phyloP scores from a whole-genome alignment of 192 early-diverging fungal species.

The Backusella morwellensis region DNA sequence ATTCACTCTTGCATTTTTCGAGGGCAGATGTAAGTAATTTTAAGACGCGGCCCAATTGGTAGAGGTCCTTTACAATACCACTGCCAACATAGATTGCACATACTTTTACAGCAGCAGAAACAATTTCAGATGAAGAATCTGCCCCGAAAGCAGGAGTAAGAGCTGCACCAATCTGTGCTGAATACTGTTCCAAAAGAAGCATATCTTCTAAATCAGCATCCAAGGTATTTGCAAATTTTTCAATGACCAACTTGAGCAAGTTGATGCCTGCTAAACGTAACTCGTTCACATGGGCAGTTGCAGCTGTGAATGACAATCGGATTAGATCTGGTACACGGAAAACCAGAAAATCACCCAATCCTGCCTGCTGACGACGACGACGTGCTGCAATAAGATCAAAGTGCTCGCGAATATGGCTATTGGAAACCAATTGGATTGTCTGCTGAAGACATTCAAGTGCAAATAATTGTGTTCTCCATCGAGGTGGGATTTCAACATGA shows the following conservation, averaged over 20 bases:
- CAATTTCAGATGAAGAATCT: constrained; percentile 73
- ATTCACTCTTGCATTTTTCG: constrained; percentile 65
- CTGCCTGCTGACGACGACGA: constrained; percentile 48
- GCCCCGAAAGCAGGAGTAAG: constrained; percentile 82
- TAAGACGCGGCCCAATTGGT: constrained; percentile 66
- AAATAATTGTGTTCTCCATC: constrained; percentile 83
- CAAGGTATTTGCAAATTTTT: constrained; percentile 66
- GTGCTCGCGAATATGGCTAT: constrained; percentile 59
- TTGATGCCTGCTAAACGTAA: constrained; percentile 77
- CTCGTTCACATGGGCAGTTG: constrained; percentile 71
- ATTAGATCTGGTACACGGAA: constrained; percentile 83
- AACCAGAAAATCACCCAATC: constrained; percentile 66
- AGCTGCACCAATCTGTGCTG: constrained; percentile 91
- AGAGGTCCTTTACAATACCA: constrained; percentile 82
- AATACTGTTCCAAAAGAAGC: constrained; percentile 85
- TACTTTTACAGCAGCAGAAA: constrained; percentile 74
- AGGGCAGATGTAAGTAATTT: constrained; percentile 68
- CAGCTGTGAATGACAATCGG: constrained; percentile 86
- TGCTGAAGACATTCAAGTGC: constrained; percentile 71
- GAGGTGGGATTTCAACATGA: constrained; percentile 49
- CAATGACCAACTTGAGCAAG: constrained; percentile 77
- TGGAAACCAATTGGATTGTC: constrained; percentile 60
- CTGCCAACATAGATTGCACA: constrained; percentile 83
- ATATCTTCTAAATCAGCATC: constrained; percentile 91
- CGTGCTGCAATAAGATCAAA: constrained; percentile 66